These are phyloP conservation scores for Wickerhamia fluorescens DNA, from an alignment of 805 yeast genomes.

Conservation along the genomic window DNA sequence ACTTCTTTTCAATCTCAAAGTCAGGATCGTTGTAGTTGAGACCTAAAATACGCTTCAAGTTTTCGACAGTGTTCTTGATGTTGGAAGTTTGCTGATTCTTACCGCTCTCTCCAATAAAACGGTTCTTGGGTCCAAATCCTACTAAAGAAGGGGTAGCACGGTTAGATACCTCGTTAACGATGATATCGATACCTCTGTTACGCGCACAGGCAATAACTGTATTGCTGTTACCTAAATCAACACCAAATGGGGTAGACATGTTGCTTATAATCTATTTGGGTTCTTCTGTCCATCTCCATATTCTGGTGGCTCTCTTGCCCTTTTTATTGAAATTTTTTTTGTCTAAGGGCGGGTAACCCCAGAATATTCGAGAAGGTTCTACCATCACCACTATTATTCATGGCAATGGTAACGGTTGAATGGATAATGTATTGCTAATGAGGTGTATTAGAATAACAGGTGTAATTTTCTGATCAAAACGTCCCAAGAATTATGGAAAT, in stretches of 20 bases:
- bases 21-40: slow-evolving; percentile 70
- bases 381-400: no score
- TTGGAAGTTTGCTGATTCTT: slow-evolving; percentile 95
- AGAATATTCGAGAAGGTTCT: no score
- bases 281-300: no score
- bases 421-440: no score
- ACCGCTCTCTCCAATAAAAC: slow-evolving; percentile 93
- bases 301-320: no score
- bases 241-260: slow-evolving; percentile 94
- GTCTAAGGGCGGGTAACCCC: no score
- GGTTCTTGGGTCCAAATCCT: slow-evolving; percentile 84
- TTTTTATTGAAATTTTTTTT: no score
- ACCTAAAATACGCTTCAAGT: slow-evolving; percentile 89
- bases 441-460: no score
- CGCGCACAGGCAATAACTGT: slow-evolving; percentile 93
- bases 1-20: slow-evolving; percentile 65
- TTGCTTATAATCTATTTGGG: slow-evolving; percentile 3
- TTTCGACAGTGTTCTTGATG: slow-evolving; percentile 92
- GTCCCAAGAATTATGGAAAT: no score
- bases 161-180: slow-evolving; percentile 98
- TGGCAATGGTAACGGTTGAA: no score
- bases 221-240: slow-evolving; percentile 94
- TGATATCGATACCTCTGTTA: slow-evolving; percentile 96
- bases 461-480: no score
- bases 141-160: slow-evolving; percentile 89